Percentiles rank a stretch among this genome's conserved stretches.
Conservation (phyloP, 768 basidiomycete genomes). For the Boletus fagicola region DNA sequence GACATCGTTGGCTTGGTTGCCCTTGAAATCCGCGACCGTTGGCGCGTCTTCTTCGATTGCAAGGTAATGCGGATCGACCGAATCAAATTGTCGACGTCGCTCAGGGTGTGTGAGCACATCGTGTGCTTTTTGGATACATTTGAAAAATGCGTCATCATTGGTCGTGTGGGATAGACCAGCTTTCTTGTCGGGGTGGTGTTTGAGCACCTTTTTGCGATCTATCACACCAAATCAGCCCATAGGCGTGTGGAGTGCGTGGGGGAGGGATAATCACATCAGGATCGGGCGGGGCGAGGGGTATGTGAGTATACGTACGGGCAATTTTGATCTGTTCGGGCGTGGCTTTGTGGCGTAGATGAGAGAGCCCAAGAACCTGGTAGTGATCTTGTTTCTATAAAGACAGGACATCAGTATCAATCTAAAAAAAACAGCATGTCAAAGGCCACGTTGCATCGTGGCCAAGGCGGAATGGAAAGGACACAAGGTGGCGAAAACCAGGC, state of each 20-base stretch:
- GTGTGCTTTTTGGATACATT: constrained; percentile 98
- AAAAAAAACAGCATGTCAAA: neutral
- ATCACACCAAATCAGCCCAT: neutral
- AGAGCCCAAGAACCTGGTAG: constrained; percentile 94
- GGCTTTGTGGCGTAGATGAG: constrained; percentile 83
- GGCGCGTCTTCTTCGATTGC: constrained; percentile 79
- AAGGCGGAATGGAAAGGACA: neutral
- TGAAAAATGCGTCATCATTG: constrained; percentile 99
- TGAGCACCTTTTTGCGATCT: constrained; percentile 99
- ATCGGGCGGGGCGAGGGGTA: constrained; percentile 15
- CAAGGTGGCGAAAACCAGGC: neutral
- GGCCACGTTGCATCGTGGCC: neutral
- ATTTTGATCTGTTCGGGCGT: constrained; percentile 92
- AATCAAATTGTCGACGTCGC: constrained; percentile 92
- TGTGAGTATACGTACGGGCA: constrained; percentile 67
- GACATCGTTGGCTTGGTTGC: constrained; percentile 41
- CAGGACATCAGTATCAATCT: constrained; percentile 10
- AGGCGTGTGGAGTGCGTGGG: neutral
- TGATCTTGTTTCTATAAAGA: constrained; percentile 88
- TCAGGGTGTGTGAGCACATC: constrained; percentile 88
- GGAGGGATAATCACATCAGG: constrained; percentile 1
- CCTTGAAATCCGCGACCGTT: constrained; percentile 56
- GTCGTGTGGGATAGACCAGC: constrained; percentile 71
- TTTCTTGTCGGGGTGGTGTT: constrained; percentile 98
- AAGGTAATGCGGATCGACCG: constrained; percentile 79